Evolutionary conservation across 306 rosid species (phyloP), one percentile per base, ranked within the genome.

Genomic region (Vigna mungo): DNA sequence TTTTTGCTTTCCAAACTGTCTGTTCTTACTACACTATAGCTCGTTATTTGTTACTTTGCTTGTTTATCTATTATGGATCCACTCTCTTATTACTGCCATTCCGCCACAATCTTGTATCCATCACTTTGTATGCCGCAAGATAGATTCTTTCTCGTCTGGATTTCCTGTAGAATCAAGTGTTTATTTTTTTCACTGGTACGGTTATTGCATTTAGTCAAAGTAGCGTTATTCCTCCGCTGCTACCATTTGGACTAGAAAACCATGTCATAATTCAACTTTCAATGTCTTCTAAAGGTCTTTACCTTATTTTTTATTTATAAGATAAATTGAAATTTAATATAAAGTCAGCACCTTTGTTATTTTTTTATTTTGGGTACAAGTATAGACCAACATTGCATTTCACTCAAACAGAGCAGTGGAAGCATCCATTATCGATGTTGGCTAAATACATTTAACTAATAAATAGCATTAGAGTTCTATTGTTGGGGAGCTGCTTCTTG

Each of bases 361-460:
- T 44, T 32, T 25, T 51, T 43, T 4, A 2, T 72, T 53, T 16
- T 43, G 76, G 76, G 27, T 44, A 74, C 60, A 87, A 67, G 37
- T 68, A 73, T 56, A 64, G 56, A 77, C 76, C 76, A 58, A 53
- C 75, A 73, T 58, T 34, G 14, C 75, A 72, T 52, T 34, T 9
- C 78, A 63, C 44, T 41, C 44, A 7, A 30, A 6, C 69, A 51
- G 27, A 70, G 76, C 21, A 49, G 44, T 49, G 44, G 49, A 65
- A 60, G 52, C 47, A 41, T 20, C 27, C 34, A 65, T 5, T 11
- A 51, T 47, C 73, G 54, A 20, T 39, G 71, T 72, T 67, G 75
- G 75, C 83, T 73, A 78, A 74, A 51, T 59, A 49, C 46, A 86
- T 34, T 89, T 88, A 84, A 67, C 51, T 16, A 32, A 75, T 43